phyloP scores from a whole-genome alignment of 176 grass and related monocot species.

The Echinochloa phyllopogon region DNA sequence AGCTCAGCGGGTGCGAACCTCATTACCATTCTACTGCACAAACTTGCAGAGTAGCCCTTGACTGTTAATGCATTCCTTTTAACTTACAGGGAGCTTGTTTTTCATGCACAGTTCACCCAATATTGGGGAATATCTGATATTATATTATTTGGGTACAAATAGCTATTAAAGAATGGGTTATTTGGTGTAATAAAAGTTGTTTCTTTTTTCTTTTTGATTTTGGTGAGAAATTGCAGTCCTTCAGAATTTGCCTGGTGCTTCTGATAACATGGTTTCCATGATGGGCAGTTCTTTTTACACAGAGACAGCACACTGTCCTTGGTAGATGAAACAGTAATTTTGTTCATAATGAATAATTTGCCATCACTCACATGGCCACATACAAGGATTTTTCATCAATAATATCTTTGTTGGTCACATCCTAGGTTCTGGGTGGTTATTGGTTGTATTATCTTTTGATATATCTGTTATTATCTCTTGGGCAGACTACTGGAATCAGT shows the following conservation, averaged over 20 bases:
- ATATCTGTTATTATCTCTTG: conserved; percentile 39
- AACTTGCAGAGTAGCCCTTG: conserved; percentile 37
- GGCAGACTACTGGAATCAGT: conserved; percentile 72
- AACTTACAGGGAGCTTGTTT: not conserved
- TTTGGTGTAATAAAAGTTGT: not conserved
- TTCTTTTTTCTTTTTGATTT: conserved; percentile 7
- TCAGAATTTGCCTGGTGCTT: not conserved
- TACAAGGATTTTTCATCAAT: not conserved
- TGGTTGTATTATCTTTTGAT: conserved; percentile 29
- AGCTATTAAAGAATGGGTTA: not conserved
- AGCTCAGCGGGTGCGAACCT: conserved; percentile 53
- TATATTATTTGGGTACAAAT: conserved; percentile 5
- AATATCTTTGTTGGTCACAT: not conserved
- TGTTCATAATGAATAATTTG: conserved; percentile 4
- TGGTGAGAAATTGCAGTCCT: not conserved
- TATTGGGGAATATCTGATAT: not conserved
- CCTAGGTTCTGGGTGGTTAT: conserved; percentile 15
- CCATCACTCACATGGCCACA: not conserved
- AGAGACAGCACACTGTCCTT: not conserved
- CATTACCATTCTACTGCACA: not conserved
- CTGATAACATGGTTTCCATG: not conserved
- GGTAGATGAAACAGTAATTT: not conserved
- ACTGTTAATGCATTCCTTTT: conserved; percentile 17
- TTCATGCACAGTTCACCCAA: conserved; percentile 13
- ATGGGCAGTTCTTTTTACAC: not conserved